Percentiles rank a stretch among this genome's conserved stretches.
These are phyloP conservation scores for Colletotrichum cuscutae DNA, from an alignment of 2,329 filamentous ascomycete genomes.

Conservation along the genomic window DNA sequence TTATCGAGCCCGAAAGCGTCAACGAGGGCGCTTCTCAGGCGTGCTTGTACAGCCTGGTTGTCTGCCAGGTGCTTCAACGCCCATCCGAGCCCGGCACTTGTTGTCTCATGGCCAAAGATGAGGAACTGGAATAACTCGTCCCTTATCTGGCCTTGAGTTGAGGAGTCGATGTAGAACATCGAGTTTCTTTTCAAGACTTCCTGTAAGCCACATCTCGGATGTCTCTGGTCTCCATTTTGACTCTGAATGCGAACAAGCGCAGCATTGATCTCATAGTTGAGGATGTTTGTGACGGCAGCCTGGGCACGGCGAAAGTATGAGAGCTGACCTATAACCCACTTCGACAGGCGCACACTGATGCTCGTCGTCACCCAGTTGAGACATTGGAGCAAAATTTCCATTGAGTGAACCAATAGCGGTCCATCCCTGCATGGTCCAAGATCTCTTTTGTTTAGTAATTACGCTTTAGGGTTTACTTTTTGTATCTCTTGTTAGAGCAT, in stretches of 20 bases:
- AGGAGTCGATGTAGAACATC: not conserved
- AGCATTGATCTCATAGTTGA: not conserved
- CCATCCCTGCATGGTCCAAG: not conserved
- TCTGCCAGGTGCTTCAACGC: not conserved
- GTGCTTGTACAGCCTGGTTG: not conserved
- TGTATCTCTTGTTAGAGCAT: not conserved
- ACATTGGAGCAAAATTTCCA: not conserved
- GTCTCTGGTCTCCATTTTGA: not conserved
- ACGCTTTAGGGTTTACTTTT: not conserved
- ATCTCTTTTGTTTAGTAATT: not conserved
- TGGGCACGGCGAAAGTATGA: not conserved
- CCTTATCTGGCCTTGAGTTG: not conserved
- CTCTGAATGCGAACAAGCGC: not conserved
- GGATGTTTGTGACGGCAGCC: not conserved
- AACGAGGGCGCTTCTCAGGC: not conserved
- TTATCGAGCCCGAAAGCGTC: not conserved
- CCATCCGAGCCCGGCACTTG: not conserved
- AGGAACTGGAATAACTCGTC: not conserved
- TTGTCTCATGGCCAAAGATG: not conserved
- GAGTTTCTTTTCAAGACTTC: not conserved
- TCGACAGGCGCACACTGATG: not conserved
- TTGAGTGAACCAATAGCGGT: not conserved
- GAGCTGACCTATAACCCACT: not conserved
- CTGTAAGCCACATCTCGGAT: not conserved
- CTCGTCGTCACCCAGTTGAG: not conserved